Evolutionary conservation across 306 rosid species (phyloP).

Genomic region (Chamaecrista fasciculata): DNA sequence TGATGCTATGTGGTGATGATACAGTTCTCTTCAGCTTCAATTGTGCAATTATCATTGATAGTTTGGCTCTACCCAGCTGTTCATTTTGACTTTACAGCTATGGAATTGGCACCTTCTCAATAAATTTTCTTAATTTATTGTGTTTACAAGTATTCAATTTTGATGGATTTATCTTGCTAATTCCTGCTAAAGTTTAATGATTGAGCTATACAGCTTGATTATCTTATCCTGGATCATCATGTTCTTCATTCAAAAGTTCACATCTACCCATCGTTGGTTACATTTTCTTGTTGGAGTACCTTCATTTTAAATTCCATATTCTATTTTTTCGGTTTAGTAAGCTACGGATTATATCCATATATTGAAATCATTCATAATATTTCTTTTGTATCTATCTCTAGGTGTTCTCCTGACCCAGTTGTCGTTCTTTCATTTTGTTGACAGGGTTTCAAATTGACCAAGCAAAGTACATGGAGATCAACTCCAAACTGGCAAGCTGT

Average conservation of each 20-base stretch:
- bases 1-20: background rate
- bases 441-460: constrained; percentile 85
- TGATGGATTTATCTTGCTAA: background rate
- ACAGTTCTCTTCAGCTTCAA: background rate
- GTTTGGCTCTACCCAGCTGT: background rate
- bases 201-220: background rate
- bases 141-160: background rate
- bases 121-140: background rate
- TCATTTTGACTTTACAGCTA: background rate
- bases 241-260: background rate
- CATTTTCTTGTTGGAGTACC: background rate
- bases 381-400: background rate
- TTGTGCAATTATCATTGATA: background rate
- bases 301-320: background rate
- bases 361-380: background rate
- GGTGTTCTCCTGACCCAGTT: constrained; percentile 16
- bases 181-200: background rate
- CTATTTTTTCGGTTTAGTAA: background rate
- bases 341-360: background rate
- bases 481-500: constrained; percentile 88
- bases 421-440: constrained; percentile 17
- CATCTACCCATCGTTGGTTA: background rate
- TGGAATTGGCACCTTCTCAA: background rate
- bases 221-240: background rate
- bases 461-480: constrained; percentile 85